Evolutionary conservation across 768 basidiomycete genomes (phyloP).

Genomic region (Terana coerulea): DNA sequence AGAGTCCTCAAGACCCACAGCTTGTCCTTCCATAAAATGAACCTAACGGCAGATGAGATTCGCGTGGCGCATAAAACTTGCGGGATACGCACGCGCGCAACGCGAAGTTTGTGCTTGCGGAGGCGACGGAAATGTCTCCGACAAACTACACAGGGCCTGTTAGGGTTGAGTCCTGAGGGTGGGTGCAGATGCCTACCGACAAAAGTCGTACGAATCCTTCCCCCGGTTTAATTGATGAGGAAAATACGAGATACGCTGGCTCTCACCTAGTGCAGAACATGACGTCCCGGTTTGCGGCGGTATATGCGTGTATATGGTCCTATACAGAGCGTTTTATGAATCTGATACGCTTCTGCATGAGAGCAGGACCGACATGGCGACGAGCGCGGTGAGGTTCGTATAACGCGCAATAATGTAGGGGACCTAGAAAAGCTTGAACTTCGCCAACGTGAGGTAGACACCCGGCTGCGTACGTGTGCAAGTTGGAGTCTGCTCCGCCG

Average conservation of each 20-base stretch:
- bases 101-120: neutral
- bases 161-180: neutral
- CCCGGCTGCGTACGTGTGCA: neutral
- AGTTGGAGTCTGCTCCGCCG: slow-evolving; percentile 2
- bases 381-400: slow-evolving; percentile 1
- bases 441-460: neutral
- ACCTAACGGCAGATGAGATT: neutral
- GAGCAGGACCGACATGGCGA: slow-evolving; percentile 9
- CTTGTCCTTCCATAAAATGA: neutral
- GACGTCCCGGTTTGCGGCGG: neutral
- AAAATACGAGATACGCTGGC: neutral
- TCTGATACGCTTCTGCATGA: no score
- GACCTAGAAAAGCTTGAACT: no score
- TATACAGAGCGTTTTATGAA: neutral
- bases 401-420: slow-evolving; percentile 12
- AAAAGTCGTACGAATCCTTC: neutral
- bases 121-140: slow-evolving; percentile 6
- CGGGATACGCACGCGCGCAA: slow-evolving; percentile 2
- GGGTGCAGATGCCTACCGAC: neutral
- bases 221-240: neutral
- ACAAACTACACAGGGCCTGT: neutral
- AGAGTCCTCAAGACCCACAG: neutral
- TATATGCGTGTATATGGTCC: neutral
- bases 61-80: neutral
- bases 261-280: neutral